Percentiles rank a stretch among this genome's conserved stretches.
phyloP scores from a whole-genome alignment of 225 moss, liverwort and hornwort genomes.

The Antitrichia curtipendula region DNA sequence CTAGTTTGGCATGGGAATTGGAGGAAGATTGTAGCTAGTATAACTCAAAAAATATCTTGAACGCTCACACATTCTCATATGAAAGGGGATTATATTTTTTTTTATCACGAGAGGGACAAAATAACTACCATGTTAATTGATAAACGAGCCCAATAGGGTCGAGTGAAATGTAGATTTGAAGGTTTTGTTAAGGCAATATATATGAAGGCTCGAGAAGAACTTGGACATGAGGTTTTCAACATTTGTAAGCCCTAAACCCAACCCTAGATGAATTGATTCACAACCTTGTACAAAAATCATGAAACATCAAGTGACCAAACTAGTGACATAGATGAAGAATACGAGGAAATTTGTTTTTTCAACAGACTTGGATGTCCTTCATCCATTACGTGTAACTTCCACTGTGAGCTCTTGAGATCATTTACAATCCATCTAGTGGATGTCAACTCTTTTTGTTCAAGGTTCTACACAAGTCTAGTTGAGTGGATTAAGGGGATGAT shows the following conservation, averaged over 20 bases:
- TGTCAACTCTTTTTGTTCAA: neutral
- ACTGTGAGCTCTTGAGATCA: too few species aligned
- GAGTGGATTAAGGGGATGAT: neutral
- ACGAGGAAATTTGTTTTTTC: fast-evolving
- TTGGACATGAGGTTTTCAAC: too few species aligned
- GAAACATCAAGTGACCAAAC: neutral
- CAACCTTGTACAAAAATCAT: neutral
- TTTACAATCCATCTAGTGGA: neutral
- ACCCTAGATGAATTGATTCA: neutral
- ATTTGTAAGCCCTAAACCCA: too few species aligned
- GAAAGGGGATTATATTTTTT: too few species aligned
- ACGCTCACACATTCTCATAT: fast-evolving
- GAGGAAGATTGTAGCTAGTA: neutral
- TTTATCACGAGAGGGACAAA: neutral
- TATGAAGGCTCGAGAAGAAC: neutral
- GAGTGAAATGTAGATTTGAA: neutral
- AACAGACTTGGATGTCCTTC: too few species aligned
- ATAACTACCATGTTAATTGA: too few species aligned
- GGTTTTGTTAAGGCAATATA: too few species aligned
- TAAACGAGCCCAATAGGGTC: fast-evolving
- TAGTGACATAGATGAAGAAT: neutral
- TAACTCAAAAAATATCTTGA: neutral
- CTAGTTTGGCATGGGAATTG: neutral
- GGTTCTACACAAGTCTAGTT: neutral
- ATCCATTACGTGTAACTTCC: neutral